Base-by-base conservation (phyloP, 768 basidiomycete genomes). In the Pleurotus sapidus region DNA sequence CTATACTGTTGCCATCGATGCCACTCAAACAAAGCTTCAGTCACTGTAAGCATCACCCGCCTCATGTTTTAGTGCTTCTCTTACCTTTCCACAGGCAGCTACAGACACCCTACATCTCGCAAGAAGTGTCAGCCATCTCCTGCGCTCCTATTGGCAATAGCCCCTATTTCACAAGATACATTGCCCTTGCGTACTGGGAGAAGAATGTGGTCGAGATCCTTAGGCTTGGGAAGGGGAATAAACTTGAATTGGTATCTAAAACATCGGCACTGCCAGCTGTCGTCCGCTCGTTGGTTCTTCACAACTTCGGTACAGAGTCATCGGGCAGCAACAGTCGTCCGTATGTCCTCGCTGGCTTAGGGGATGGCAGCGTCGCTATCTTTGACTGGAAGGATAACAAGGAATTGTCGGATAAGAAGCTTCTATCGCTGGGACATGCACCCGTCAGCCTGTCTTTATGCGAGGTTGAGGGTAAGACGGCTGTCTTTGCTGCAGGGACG, bases 151-250 rank as follows among this genome's bases (percentile, higher is more conserved):
- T 84, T 15, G 80, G 88, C 61, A 64, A 73, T 0, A 61, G 67
- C 8, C 78, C 78, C 60, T 65, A 70, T 30, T 84, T 75, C 55
- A 69, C 89, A 0, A 69, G 61, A 15, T 62, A 79, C 53, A 69
- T 89, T 24, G 82, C 80, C 0, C 84, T 89, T n/a, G 83, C 86
- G 0, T 90, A 90, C 62, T 96, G 94, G 93, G 80, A 79, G 18
- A 80, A 81, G 3, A 88, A 87, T 61, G 63, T 69, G 6, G 77
- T 94, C 40, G 78, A 85, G 62, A 70, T 94, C 34, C 73, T 90
- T 54, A 64, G 67, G 3, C 66, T 75, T 6, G 62, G 63, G 48
- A 61, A 24, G 61, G 62, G 1, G 63, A 34, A 46, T 68, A 69
- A 46, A n/a, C 59, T 73, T 23, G 57, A 56, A 27, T 61, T 60